phyloP scores from a whole-genome alignment of 805 yeast species.

The Myxozyma kluyveri region DNA sequence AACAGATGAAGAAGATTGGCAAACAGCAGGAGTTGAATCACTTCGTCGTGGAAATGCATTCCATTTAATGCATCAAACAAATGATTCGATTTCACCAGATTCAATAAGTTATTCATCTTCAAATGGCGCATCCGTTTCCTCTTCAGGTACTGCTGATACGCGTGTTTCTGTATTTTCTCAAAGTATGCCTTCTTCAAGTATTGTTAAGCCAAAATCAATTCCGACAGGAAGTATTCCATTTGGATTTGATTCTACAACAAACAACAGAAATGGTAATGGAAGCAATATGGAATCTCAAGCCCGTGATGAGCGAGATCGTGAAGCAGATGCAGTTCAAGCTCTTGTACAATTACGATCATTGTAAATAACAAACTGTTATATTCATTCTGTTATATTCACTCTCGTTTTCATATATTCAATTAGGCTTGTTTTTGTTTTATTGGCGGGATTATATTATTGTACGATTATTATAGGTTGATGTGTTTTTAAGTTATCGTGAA shows the following conservation, averaged over 20 bases:
- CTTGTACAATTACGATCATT: constrained; percentile 31
- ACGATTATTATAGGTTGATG: not conserved
- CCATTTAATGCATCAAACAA: constrained; percentile 9
- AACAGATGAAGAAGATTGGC: constrained; percentile 98
- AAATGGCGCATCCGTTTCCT: constrained; percentile 15
- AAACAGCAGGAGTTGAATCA: constrained; percentile 74
- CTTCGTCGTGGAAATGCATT: constrained; percentile 42
- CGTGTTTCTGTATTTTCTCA: constrained; percentile 14
- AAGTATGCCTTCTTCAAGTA: constrained; percentile 11
- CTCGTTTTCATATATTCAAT: not conserved
- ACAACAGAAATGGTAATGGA: too few relatives aligned
- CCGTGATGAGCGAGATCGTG: constrained; percentile 11
- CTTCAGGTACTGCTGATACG: constrained; percentile 11
- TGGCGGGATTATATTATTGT: not conserved
- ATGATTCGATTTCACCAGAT: constrained; percentile 13
- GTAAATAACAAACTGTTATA: constrained; percentile 13
- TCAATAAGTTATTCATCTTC: constrained; percentile 17
- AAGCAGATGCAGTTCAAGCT: constrained; percentile 31
- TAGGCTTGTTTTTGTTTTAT: not conserved
- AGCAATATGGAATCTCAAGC: not conserved
- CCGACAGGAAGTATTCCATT: constrained; percentile 1
- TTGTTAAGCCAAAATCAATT: constrained; percentile 1
- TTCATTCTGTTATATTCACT: constrained; percentile 1
- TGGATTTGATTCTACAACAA: constrained; percentile 1
- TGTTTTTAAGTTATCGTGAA: not conserved